Base-by-base conservation (phyloP, 768 basidiomycete species). In the Leccinum disarticulatum region DNA sequence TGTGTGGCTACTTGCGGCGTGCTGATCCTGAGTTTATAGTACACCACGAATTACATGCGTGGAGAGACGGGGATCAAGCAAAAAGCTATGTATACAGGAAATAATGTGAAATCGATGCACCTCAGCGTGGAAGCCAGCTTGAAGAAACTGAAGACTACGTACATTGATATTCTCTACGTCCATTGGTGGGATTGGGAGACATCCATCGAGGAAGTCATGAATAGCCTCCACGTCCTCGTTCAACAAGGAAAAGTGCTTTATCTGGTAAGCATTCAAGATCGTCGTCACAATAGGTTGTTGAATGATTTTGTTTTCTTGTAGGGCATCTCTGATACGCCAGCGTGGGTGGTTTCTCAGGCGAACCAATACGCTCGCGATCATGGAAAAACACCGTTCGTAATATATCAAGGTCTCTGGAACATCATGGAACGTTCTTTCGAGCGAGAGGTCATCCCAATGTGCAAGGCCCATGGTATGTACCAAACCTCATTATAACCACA, bases 131-230 rank as follows among this genome's bases (percentile, higher is more conserved):
- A 72, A 19, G 71, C 67, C 1, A 74, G 70, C 28, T 71, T 81
- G 54, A 74, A 73, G 56, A 85, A 84, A 61, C 76, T 88, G 25
- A 74, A 83, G 38, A 87, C 85, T 0, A 73, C 77, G n/a, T 88
- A 81, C 60, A 78, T 85, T 65, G 84, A 85, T 61, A 76, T 86
- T 56, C 67, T 85, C 22, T 84, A 84, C 61, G 63, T 84, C 1
- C 83, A 84, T 63, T 81, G 76, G 74, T 78, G 78, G 82, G 80
- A 81, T 58, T 79, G 73, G 57, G 67, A 74, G 11, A 78, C 78
- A 4, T 75, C 73, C 9, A 74, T 81, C 31, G 72, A 76, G 52
- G 81, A 83, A 62, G 63, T 81, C n/a, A 79, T 81, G 79, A 47
- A 47, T 3, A 5, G 46, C 11, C 43, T 46, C n/a, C 43, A 46